phyloP scores from a whole-genome alignment of 208 protist genomes.

The Herpetomonas samuelpessoai region DNA sequence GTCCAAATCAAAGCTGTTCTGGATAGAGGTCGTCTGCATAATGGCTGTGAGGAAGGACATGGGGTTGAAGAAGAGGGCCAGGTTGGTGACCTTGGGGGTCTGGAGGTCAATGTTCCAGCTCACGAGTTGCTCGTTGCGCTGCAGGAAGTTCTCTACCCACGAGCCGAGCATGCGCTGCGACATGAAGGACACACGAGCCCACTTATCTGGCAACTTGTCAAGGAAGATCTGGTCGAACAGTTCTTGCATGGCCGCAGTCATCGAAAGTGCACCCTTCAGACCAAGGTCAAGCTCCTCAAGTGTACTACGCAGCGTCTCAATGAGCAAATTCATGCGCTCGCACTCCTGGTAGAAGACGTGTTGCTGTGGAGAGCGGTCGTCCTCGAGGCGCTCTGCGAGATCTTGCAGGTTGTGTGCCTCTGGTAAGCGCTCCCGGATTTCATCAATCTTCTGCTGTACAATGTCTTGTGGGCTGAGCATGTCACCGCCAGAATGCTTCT shows the following conservation, averaged over 20 bases:
- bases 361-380: conserved; percentile 97
- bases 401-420: conserved; percentile 92
- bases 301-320: conserved; percentile 86
- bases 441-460: conserved; percentile 91
- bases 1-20: conserved; percentile 97
- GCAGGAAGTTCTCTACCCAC: conserved; percentile 96
- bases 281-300: conserved; percentile 98
- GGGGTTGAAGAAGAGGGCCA: conserved; percentile 98
- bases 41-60: conserved; percentile 99
- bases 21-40: conserved; percentile 97
- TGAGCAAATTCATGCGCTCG: conserved; percentile 97
- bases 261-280: conserved; percentile 94
- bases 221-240: conserved; percentile 93
- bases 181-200: conserved; percentile 96
- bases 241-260: conserved; percentile 91
- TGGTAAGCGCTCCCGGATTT: conserved; percentile 89
- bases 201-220: conserved; percentile 93
- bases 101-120: conserved; percentile 93
- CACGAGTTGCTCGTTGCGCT: conserved; percentile 93
- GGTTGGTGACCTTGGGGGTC: conserved; percentile 94
- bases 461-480: conserved; percentile 89
- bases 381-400: conserved; percentile 91
- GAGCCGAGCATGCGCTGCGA: conserved; percentile 91
- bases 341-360: conserved; percentile 98
- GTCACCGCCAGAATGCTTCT: conserved; percentile 84